Percentiles rank a stretch among this genome's conserved stretches.
phyloP scores from a whole-genome alignment of 306 rosid species.

The Sophora flavescens region DNA sequence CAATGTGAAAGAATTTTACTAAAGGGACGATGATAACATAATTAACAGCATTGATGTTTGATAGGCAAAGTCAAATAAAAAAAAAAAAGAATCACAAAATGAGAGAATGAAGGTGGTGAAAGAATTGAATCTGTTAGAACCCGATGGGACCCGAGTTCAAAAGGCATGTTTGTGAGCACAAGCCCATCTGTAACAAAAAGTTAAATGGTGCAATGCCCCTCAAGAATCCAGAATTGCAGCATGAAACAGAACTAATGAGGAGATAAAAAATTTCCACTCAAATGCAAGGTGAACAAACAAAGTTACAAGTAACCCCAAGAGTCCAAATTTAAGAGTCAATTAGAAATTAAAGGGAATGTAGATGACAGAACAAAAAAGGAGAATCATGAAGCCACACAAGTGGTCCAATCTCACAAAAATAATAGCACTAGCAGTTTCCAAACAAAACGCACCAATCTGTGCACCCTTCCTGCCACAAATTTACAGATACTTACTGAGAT shows the following conservation, averaged over 20 bases:
- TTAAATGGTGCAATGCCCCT: conserved; percentile 55
- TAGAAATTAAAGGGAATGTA: conserved; percentile 62
- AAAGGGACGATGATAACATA: conserved; percentile 64
- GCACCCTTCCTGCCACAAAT: conserved; percentile 80
- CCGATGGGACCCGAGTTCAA: conserved; percentile 54
- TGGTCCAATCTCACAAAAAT: conserved; percentile 60
- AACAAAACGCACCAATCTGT: conserved; percentile 64
- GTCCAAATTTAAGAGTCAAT: conserved; percentile 49
- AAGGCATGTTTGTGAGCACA: conserved; percentile 57
- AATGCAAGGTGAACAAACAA: conserved; percentile 62
- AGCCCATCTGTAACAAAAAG: too few relatives aligned
- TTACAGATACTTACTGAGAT: conserved; percentile 60
- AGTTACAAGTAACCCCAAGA: conserved; percentile 37
- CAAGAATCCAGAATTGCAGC: conserved; percentile 56
- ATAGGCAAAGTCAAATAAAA: conserved; percentile 56
- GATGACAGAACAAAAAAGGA: conserved; percentile 63
- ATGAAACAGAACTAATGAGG: conserved; percentile 54
- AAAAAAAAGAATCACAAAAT: conserved; percentile 48
- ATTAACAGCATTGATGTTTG: conserved; percentile 58
- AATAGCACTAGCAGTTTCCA: conserved; percentile 62
- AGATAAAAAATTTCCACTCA: conserved; percentile 48
- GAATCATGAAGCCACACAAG: conserved; percentile 59
- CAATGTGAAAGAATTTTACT: conserved; percentile 55
- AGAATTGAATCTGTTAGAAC: conserved; percentile 58
- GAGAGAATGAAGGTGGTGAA: conserved; percentile 62